These are phyloP conservation scores for Euryodendron excelsum DNA, from an alignment of 148 eudicot species.

Conservation along the genomic window DNA sequence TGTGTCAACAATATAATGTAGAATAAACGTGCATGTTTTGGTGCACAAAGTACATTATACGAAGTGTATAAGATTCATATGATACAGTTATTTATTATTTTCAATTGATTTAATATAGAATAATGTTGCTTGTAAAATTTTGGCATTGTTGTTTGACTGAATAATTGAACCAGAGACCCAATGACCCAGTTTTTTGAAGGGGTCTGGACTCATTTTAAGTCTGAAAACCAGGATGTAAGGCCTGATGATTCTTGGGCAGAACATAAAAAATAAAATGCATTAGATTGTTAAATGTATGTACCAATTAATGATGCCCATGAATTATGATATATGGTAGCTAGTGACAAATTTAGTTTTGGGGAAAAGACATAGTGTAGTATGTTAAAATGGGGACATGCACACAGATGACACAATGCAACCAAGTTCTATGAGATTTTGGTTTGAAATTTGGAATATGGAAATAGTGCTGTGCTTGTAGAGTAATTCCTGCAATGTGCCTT, in stretches of 20 bases:
- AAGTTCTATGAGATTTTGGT: neutral
- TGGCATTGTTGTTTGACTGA: neutral
- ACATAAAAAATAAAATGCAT: neutral
- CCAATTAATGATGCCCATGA: neutral
- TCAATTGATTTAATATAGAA: neutral
- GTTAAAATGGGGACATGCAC: neutral
- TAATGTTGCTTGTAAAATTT: neutral
- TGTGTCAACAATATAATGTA: neutral
- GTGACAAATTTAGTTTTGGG: neutral
- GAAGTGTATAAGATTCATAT: neutral
- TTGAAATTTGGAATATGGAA: neutral
- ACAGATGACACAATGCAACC: neutral
- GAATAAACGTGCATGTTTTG: neutral
- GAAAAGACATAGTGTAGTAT: neutral
- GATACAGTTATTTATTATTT: neutral
- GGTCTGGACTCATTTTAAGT: neutral
- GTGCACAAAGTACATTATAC: neutral
- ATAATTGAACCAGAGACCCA: neutral
- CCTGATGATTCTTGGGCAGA: neutral
- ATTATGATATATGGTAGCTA: neutral
- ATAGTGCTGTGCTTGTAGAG: neutral
- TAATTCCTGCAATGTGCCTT: neutral
- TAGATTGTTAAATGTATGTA: neutral
- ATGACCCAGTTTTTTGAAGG: neutral
- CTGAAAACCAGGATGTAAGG: neutral